These are phyloP conservation scores for Thecaphora thlaspeos DNA, from an alignment of 1,284 basidiomycete species.

Conservation along the genomic window DNA sequence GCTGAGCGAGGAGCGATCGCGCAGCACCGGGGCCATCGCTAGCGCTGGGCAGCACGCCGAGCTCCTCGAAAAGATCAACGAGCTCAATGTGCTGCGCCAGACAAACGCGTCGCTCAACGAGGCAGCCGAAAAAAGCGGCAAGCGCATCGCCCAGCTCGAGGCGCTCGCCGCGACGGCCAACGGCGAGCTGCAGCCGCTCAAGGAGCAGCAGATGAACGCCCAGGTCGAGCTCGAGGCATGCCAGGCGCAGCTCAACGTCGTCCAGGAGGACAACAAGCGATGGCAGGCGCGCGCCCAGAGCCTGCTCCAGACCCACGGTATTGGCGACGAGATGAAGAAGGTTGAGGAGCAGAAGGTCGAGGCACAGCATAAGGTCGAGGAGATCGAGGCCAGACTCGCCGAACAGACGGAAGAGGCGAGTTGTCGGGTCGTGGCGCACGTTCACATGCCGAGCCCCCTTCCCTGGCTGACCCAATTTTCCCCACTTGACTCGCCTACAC, in stretches of 20 bases:
- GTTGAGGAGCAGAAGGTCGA: conserved; percentile 48
- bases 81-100: conserved; percentile 80
- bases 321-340: conserved; percentile 65
- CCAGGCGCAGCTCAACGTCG: conserved; percentile 68
- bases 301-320: conserved; percentile 78
- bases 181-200: conserved; percentile 71
- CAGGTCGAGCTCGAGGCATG: conserved; percentile 74
- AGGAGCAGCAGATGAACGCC: conserved; percentile 69
- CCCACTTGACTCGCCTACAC: neutral
- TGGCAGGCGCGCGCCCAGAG: conserved; percentile 84
- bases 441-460: too few species aligned
- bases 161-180: conserved; percentile 60
- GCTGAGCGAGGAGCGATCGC: conserved; percentile 38
- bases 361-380: conserved; percentile 32
- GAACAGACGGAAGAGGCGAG: conserved; percentile 6
- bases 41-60: conserved; percentile 77
- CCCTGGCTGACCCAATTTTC: too few species aligned
- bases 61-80: conserved; percentile 81
- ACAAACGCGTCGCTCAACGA: conserved; percentile 80
- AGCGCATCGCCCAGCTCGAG: conserved; percentile 62
- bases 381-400: conserved; percentile 23
- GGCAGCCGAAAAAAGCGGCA: conserved; percentile 71
- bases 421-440: too few species aligned
- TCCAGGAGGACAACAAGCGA: conserved; percentile 75
- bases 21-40: conserved; percentile 57